These are phyloP conservation scores for Ascosphaera acerosa DNA, from an alignment of 2,329 filamentous ascomycete species.

Conservation along the genomic window DNA sequence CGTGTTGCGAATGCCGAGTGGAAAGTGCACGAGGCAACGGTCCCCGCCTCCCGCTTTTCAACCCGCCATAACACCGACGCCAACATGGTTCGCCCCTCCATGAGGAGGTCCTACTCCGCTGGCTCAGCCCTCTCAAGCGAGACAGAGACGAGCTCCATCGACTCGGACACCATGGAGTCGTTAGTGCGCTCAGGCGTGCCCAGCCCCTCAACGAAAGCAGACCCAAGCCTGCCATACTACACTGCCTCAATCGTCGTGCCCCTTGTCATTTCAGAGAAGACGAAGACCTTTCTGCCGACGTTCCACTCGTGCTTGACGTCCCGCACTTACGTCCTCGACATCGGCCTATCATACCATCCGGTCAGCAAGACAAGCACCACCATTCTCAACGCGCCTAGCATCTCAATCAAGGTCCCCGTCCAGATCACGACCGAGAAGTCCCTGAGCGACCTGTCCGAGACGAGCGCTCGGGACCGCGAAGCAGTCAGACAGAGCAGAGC, in stretches of 20 bases:
- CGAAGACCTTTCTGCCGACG: slow-evolving; percentile 38
- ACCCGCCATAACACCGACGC: slow-evolving; percentile 11
- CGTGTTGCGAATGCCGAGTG: slow-evolving; percentile 32
- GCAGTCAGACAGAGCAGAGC: not conserved
- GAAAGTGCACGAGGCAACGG: slow-evolving; percentile 22
- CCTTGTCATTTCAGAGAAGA: slow-evolving; percentile 29
- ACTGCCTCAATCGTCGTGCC: slow-evolving; percentile 38
- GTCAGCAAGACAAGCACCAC: slow-evolving; percentile 17
- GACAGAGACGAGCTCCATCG: slow-evolving; percentile 9
- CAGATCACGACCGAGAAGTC: slow-evolving; percentile 12
- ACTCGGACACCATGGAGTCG: slow-evolving; percentile 5
- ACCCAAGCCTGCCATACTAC: slow-evolving; percentile 25
- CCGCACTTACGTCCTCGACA: slow-evolving; percentile 35
- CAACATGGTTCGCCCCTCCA: not conserved
- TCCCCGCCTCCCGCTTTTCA: slow-evolving; percentile 14
- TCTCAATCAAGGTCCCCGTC: slow-evolving; percentile 19
- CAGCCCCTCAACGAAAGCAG: slow-evolving; percentile 7
- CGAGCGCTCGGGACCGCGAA: not conserved
- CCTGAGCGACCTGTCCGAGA: not conserved
- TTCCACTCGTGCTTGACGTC: slow-evolving; percentile 44
- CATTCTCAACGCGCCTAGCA: slow-evolving; percentile 15
- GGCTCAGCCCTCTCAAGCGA: slow-evolving; percentile 8
- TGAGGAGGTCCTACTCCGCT: slow-evolving; percentile 5
- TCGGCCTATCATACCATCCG: slow-evolving; percentile 30
- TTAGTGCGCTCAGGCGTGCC: not conserved